Conservation (phyloP, 352 stramenopile species). For the Globisporangium camurandrum region DNA sequence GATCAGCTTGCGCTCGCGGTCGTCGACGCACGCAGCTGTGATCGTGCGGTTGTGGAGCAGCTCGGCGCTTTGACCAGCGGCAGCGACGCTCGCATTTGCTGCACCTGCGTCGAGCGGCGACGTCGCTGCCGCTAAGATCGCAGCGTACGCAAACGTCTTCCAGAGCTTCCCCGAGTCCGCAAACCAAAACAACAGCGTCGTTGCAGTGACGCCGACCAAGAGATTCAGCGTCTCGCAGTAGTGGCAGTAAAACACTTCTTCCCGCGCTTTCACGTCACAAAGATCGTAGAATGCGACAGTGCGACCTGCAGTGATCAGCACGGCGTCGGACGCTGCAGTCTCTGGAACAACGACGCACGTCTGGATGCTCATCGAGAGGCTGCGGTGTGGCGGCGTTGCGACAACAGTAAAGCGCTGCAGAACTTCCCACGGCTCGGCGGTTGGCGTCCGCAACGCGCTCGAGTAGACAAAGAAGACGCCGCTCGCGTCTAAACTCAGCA, state of each 20-base stretch:
- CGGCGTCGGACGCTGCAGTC: constrained; percentile 36
- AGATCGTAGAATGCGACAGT: constrained; percentile 49
- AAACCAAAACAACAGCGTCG: constrained; percentile 52
- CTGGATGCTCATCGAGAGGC: too few relatives aligned
- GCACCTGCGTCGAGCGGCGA: not conserved
- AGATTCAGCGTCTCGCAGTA: constrained; percentile 53
- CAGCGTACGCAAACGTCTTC: constrained; percentile 45
- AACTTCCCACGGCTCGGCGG: constrained; percentile 41
- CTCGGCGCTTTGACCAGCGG: too few relatives aligned
- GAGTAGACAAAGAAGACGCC: constrained; percentile 39
- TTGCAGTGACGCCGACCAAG: constrained; percentile 42
- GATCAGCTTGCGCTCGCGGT: constrained; percentile 75
- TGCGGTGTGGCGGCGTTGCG: not conserved
- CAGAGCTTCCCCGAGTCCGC: constrained; percentile 38
- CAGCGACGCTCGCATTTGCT: too few relatives aligned
- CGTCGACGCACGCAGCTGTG: constrained; percentile 72
- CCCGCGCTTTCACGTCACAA: constrained; percentile 44
- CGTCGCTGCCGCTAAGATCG: constrained; percentile 20
- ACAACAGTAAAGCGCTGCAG: constrained; percentile 29
- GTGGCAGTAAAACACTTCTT: constrained; percentile 56
- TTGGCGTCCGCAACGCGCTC: constrained; percentile 34
- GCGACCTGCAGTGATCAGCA: constrained; percentile 36
- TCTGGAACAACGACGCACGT: constrained; percentile 31
- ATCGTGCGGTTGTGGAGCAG: constrained; percentile 38
- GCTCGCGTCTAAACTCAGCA: constrained; percentile 43